phyloP scores from a whole-genome alignment of 306 rosid species.

The Prunus dulcis region DNA sequence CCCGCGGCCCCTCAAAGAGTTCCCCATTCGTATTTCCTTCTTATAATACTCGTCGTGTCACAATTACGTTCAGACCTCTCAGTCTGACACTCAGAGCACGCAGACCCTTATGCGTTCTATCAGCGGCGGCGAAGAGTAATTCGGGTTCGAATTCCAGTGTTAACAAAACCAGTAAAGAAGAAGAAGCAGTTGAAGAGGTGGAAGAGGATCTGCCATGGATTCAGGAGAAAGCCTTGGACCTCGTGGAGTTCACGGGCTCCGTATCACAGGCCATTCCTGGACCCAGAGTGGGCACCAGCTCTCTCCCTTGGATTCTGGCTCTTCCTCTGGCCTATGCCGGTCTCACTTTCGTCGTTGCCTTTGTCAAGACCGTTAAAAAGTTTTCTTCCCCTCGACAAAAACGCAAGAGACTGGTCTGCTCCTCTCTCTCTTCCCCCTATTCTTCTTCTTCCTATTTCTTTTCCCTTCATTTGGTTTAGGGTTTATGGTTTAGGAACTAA shows the following conservation, averaged over 20 bases:
- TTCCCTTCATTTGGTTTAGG: not conserved
- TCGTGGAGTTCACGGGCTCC: conserved; percentile 90
- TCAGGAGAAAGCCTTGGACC: conserved; percentile 90
- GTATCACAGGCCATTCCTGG: conserved; percentile 92
- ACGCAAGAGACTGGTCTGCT: conserved; percentile 66
- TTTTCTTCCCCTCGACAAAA: conserved; percentile 78
- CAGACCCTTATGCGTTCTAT: conserved; percentile 14
- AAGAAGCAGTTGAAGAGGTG: conserved; percentile 47
- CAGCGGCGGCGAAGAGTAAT: conserved; percentile 25
- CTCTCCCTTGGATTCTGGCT: conserved; percentile 90
- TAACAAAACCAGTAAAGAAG: conserved; percentile 7
- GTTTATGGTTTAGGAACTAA: not conserved
- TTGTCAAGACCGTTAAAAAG: conserved; percentile 63
- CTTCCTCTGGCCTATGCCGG: conserved; percentile 71
- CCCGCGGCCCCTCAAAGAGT: conserved; percentile 15
- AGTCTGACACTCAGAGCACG: not conserved
- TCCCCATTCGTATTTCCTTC: not conserved
- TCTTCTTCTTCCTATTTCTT: not conserved
- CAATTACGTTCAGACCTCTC: not conserved
- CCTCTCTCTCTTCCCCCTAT: not conserved
- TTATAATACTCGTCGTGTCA: not conserved
- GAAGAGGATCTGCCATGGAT: conserved; percentile 94
- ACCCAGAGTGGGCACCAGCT: conserved; percentile 79
- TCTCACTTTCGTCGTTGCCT: conserved; percentile 70
- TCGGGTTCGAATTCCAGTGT: not conserved